Base-by-base conservation (phyloP, 345 rosid species). In the Adansonia digitata region DNA sequence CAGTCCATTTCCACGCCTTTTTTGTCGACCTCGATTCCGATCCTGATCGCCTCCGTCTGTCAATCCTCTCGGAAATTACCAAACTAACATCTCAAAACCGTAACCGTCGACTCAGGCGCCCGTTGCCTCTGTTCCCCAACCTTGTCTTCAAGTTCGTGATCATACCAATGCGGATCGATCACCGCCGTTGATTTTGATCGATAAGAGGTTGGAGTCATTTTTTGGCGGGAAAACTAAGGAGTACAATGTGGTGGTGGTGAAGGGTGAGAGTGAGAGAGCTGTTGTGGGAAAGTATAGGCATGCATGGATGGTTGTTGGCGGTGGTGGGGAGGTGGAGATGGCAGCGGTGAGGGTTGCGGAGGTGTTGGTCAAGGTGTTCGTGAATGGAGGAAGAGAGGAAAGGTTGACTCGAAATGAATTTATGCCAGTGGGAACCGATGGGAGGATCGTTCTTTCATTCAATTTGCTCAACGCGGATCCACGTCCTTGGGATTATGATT, bases 351-450 rank as follows among this genome's bases (percentile, higher is more conserved):
- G 78, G 81, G 83, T 87, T 26, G 91, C 91, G 0, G 97, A 91
- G 86, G 81, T 88, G 56, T 88, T 95, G 29, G 89, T 86, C 14
- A 83, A 71, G 83, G 84, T 87, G 84, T 93, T 93, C 85, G 85
- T 82, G 17, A 88, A 93, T 70, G 98, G 98, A 59, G 98, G 94
- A 35, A 85, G 84, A 75, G 93, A 91, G 31, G 89, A 91, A 52
- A 96, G 88, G 2, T 81, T 82, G 53, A 86, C 93, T 76, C 90
- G 79, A 49, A 90, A 85, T 53, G 99, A 90, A 87, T 91, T 89
- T 79, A 93, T 93, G 97, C 99, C 99, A 5, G 97, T 91, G 15
- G 98, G 97, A 74, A 82, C 99, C 37, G 97, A 95, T 85, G 97
- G 99, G 68, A 93, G 52, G 82, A 61, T 91, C 66, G 89, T 91